Evolutionary conservation across 2,329 filamentous ascomycete species (phyloP).

Genomic region (Fusarium incarnatum): DNA sequence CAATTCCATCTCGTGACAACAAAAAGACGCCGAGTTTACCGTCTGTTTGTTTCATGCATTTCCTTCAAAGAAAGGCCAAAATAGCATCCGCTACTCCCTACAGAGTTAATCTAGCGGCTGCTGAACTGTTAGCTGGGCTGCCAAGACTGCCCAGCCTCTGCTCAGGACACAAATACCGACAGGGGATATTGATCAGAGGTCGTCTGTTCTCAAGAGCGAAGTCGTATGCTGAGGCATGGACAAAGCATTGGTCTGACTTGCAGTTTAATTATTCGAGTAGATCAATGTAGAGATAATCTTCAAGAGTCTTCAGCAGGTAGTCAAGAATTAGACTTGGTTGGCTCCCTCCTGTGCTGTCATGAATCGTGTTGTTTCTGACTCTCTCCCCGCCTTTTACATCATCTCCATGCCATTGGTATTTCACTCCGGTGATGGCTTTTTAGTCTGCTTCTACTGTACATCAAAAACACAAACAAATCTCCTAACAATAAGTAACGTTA

Average conservation of each 20-base stretch:
- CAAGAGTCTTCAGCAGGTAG: neutral
- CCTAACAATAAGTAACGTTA: neutral
- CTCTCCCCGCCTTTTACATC: conserved; percentile 33
- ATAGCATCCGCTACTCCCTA: conserved; percentile 37
- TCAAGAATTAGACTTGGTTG: neutral
- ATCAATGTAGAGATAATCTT: neutral
- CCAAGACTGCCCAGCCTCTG: conserved; percentile 22
- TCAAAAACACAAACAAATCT: conserved; percentile 31
- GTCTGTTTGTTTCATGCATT: conserved; percentile 29
- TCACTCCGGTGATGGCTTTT: conserved; percentile 16
- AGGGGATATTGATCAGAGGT: conserved; percentile 13
- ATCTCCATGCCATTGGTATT: conserved; percentile 37
- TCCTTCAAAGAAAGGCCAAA: conserved; percentile 17
- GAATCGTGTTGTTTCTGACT: conserved; percentile 19
- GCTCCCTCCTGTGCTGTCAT: conserved; percentile 19
- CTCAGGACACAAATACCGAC: conserved; percentile 23
- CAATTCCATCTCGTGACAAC: conserved; percentile 22
- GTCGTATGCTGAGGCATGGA: neutral
- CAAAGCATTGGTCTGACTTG: neutral
- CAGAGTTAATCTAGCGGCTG: conserved; percentile 27
- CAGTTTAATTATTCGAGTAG: neutral
- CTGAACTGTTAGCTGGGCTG: conserved; percentile 20
- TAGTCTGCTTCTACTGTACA: conserved; percentile 2
- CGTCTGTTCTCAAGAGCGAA: neutral
- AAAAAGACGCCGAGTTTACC: neutral